Percentiles rank a stretch among this genome's conserved stretches.
These are phyloP conservation scores for Actinomucor elegans DNA, from an alignment of 371 early-diverging fungal species.

Conservation along the genomic window DNA sequence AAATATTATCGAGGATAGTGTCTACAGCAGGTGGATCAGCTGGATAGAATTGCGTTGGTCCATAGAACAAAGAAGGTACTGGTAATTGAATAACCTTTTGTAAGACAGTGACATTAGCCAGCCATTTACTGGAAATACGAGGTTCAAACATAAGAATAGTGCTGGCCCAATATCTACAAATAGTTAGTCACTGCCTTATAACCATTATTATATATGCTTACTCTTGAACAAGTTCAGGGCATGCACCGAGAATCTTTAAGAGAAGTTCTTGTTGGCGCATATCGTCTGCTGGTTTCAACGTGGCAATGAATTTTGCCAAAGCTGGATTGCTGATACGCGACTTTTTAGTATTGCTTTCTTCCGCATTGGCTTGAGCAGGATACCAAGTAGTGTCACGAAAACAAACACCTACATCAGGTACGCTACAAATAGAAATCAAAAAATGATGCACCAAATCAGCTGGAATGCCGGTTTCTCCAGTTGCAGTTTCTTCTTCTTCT, in stretches of 20 bases:
- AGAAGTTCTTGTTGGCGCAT: constrained; percentile 67
- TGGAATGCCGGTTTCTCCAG: constrained; percentile 45
- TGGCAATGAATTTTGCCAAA: constrained; percentile 59
- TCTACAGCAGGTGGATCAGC: constrained; percentile 59
- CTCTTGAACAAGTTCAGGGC: constrained; percentile 80
- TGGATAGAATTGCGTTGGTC: constrained; percentile 48
- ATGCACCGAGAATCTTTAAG: constrained; percentile 62
- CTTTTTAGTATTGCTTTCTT: constrained; percentile 24
- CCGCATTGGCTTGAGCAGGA: constrained; percentile 40
- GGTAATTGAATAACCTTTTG: constrained; percentile 71
- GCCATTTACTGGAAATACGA: constrained; percentile 71
- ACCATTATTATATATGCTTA: constrained; percentile 29
- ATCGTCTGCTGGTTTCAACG: constrained; percentile 69
- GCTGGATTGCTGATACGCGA: constrained; percentile 55
- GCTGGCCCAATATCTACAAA: constrained; percentile 62
- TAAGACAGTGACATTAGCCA: constrained; percentile 73
- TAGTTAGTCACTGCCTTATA: background rate
- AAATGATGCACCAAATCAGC: constrained; percentile 72
- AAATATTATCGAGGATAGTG: constrained; percentile 66
- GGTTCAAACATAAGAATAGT: constrained; percentile 74
- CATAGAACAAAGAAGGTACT: constrained; percentile 61
- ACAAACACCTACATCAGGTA: constrained; percentile 77
- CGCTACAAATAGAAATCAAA: constrained; percentile 71
- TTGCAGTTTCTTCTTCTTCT: constrained; percentile 41
- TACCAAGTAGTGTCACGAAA: constrained; percentile 79